Percentiles rank a stretch among this genome's conserved stretches.
These are phyloP conservation scores for Cyberlindnera euphorbiae DNA, from an alignment of 805 yeast species.

Conservation along the genomic window DNA sequence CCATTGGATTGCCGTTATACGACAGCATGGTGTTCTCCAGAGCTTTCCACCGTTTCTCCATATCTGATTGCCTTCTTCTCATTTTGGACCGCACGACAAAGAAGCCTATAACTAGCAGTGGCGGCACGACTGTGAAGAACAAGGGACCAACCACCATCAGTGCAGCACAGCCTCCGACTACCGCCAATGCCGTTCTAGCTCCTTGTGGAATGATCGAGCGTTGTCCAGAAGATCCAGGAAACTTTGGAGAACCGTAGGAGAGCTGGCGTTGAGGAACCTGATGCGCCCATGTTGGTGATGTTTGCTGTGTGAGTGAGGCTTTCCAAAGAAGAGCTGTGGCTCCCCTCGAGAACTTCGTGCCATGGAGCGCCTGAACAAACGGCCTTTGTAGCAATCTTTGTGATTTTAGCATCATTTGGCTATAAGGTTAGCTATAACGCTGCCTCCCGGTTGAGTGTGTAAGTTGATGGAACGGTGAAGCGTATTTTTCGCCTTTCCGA, in stretches of 20 bases:
- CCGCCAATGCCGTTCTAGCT: conserved; percentile 7
- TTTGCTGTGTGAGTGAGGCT: too few relatives aligned
- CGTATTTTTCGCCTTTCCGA: too few relatives aligned
- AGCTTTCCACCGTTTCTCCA: conserved; percentile 14
- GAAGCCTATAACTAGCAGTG: conserved; percentile 20
- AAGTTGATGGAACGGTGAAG: too few relatives aligned
- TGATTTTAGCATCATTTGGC: too few relatives aligned
- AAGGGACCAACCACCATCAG: conserved; percentile 19
- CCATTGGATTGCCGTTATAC: conserved; percentile 15
- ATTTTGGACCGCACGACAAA: conserved; percentile 9
- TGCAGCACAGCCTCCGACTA: conserved; percentile 13
- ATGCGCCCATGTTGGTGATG: neutral
- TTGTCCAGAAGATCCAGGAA: too few relatives aligned
- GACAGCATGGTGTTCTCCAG: conserved; percentile 15
- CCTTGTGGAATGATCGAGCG: conserved; percentile 11
- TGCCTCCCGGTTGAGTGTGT: too few relatives aligned
- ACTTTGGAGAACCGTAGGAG: too few relatives aligned
- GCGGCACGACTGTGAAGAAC: conserved; percentile 22
- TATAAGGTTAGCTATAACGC: too few relatives aligned
- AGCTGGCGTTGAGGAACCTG: neutral
- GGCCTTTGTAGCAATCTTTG: too few relatives aligned
- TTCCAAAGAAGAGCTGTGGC: too few relatives aligned
- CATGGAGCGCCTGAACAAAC: too few relatives aligned
- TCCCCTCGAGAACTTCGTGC: too few relatives aligned
- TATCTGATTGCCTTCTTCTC: conserved; percentile 11